Percentiles rank a stretch among this genome's conserved stretches.
phyloP scores from a whole-genome alignment of 495 filamentous ascomycete genomes.

The Mycothermus thermophilus region DNA sequence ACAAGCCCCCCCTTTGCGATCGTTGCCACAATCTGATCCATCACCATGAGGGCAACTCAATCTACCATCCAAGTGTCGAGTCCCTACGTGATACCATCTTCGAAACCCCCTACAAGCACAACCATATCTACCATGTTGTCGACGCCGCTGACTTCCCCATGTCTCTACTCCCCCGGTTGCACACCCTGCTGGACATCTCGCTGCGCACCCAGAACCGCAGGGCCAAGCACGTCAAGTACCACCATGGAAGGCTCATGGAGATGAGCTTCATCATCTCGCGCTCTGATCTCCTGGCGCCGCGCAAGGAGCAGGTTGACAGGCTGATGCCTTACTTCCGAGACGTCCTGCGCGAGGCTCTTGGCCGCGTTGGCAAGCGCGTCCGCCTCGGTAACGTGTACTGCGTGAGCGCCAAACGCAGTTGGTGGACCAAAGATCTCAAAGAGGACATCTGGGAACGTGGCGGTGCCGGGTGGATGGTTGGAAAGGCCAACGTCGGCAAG shows the following conservation, averaged over 20 bases:
- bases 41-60: constrained; percentile 53
- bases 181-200: constrained; percentile 40
- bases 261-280: constrained; percentile 84
- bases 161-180: constrained; percentile 57
- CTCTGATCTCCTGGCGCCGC: constrained; percentile 69
- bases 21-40: constrained; percentile 73
- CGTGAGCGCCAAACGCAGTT: constrained; percentile 66
- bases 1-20: constrained; percentile 50
- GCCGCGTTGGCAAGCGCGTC: constrained; percentile 42
- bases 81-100: constrained; percentile 68
- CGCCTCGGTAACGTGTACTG: constrained; percentile 72
- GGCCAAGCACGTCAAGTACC: constrained; percentile 47
- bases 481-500: constrained; percentile 96
- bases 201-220: constrained; percentile 66
- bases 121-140: constrained; percentile 94
- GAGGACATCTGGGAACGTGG: constrained; percentile 67
- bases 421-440: constrained; percentile 81
- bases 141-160: constrained; percentile 96
- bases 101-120: constrained; percentile 71
- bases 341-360: constrained; percentile 59
- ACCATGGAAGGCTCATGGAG: constrained; percentile 45
- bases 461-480: constrained; percentile 91
- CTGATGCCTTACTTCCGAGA: constrained; percentile 70
- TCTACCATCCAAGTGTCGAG: constrained; percentile 62
- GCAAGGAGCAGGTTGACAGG: constrained; percentile 62